phyloP scores from a whole-genome alignment of 1,139 yeast species.

The Komagataea norvegica region DNA sequence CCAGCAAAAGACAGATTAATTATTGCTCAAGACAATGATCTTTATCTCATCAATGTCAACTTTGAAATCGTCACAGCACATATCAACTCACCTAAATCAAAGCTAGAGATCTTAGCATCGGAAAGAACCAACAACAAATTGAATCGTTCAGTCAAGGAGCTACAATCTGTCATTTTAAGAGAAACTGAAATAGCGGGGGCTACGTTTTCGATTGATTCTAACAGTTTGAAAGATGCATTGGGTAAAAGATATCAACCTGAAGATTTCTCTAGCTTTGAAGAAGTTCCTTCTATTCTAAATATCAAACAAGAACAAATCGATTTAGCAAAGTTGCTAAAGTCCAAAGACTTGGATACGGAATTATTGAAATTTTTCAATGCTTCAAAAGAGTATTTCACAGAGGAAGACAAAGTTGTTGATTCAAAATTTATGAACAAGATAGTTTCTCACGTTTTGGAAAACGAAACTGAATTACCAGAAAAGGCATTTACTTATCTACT shows the following conservation, averaged over 20 bases:
- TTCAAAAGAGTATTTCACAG: conserved; percentile 49
- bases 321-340: conserved; percentile 25
- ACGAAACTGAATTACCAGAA: conserved; percentile 35
- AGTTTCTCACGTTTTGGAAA: conserved; percentile 36
- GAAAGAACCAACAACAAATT: conserved; percentile 9
- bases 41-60: conserved; percentile 38
- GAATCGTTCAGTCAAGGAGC: conserved; percentile 6
- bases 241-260: conserved; percentile 49
- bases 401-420: conserved; percentile 65
- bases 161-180: conserved; percentile 19
- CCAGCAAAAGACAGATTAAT: conserved; percentile 35
- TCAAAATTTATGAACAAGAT: conserved; percentile 49
- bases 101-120: conserved; percentile 14
- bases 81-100: conserved; percentile 24
- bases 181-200: conserved; percentile 26
- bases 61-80: conserved; percentile 38
- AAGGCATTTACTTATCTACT: conserved; percentile 64
- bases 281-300: conserved; percentile 23
- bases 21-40: conserved; percentile 31
- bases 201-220: conserved; percentile 61
- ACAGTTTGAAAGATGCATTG: conserved; percentile 65
- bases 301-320: conserved; percentile 24
- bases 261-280: conserved; percentile 21
- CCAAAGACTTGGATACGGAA: conserved; percentile 25
- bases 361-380: conserved; percentile 30